Conservation (phyloP, 2,329 filamentous ascomycete species). For the Mycosphaerelloides madeirae region DNA sequence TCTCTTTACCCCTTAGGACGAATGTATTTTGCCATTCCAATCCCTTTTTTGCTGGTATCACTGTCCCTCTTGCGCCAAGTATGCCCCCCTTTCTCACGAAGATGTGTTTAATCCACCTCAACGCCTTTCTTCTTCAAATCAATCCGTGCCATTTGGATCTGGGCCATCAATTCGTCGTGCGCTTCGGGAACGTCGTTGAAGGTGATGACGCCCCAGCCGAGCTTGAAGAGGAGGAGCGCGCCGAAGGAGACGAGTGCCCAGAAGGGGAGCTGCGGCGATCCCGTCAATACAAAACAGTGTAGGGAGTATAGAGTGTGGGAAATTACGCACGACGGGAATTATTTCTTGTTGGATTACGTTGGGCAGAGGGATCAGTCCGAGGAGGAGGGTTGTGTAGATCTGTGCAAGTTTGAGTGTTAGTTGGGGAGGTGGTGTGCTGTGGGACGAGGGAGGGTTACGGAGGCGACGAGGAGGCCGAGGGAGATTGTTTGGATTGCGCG, state of each 20-base stretch:
- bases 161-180: constrained; percentile 78
- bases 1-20: too few relatives aligned
- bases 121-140: constrained; percentile 72
- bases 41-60: too few relatives aligned
- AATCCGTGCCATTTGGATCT: constrained; percentile 72
- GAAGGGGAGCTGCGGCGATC: constrained; percentile 71
- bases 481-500: constrained; percentile 91
- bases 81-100: too few relatives aligned
- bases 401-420: constrained; percentile 38
- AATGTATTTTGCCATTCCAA: too few relatives aligned
- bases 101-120: constrained; percentile 60
- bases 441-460: constrained; percentile 53
- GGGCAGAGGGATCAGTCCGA: constrained; percentile 78
- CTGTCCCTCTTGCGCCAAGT: too few relatives aligned
- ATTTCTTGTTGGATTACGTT: constrained; percentile 74
- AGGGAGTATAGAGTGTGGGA: not conserved
- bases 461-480: constrained; percentile 78
- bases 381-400: constrained; percentile 84
- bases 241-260: constrained; percentile 89
- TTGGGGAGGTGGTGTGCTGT: constrained; percentile 17
- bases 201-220: constrained; percentile 87
- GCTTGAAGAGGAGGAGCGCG: constrained; percentile 83
- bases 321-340: constrained; percentile 72
- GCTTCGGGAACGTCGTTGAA: constrained; percentile 95
- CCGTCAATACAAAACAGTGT: not conserved